A percentile compares a stretch with the other conserved stretches of the same genome.
Conservation (phyloP, 345 rosid species). For the Ailanthus altissimus region DNA sequence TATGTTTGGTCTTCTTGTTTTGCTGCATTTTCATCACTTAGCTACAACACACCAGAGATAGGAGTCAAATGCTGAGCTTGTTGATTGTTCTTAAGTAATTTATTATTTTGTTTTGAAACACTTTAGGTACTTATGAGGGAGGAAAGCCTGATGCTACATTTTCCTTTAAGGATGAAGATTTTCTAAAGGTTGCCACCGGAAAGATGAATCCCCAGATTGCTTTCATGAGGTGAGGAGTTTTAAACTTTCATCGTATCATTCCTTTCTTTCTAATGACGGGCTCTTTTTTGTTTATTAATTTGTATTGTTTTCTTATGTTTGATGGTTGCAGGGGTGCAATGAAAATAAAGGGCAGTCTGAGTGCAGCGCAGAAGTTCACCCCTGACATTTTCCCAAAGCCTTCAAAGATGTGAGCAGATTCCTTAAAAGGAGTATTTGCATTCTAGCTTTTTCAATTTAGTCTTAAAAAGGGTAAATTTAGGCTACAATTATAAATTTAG, state of each 20-base stretch:
- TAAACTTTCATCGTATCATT: neutral
- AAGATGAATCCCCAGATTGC: slow-evolving; percentile 96
- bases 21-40: neutral
- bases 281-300: neutral
- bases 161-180: slow-evolving; percentile 89
- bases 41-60: neutral
- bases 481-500: neutral
- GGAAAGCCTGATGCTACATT: slow-evolving; percentile 89
- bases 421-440: neutral
- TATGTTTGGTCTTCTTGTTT: neutral
- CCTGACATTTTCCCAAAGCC: slow-evolving; percentile 98
- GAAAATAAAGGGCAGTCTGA: slow-evolving; percentile 95
- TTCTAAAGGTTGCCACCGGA: slow-evolving; percentile 84
- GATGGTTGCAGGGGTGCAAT: slow-evolving; percentile 72
- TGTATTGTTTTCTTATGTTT: neutral
- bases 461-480: neutral
- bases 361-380: slow-evolving; percentile 92
- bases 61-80: neutral
- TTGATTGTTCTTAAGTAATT: neutral
- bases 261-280: neutral
- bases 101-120: neutral
- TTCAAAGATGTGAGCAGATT: slow-evolving; percentile 67
- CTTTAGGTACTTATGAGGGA: slow-evolving; percentile 71
- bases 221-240: slow-evolving; percentile 67
- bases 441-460: neutral